These are phyloP conservation scores for Cladosporium cucumerinum DNA, from an alignment of 2,329 filamentous ascomycete species.

Conservation along the genomic window DNA sequence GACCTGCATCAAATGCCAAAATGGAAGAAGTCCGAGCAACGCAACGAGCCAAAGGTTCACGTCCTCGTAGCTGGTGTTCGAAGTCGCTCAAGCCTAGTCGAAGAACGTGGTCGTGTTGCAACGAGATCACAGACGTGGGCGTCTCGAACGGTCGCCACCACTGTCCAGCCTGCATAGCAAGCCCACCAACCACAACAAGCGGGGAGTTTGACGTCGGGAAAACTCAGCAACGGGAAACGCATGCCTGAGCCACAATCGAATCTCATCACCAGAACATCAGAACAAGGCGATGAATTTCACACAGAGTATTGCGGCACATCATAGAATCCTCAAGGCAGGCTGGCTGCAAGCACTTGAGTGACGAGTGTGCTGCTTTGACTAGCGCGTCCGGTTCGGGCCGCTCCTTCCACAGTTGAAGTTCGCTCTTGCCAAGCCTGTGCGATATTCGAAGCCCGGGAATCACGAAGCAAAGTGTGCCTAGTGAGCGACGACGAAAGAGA, in stretches of 20 bases:
- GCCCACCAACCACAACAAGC: background rate
- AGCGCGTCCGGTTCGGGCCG: background rate
- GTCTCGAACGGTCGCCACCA: background rate
- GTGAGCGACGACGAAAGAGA: constrained; percentile 13
- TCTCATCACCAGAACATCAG: background rate
- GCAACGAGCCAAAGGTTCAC: background rate
- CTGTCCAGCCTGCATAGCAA: background rate
- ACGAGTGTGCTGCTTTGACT: background rate
- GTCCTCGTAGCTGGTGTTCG: background rate
- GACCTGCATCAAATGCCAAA: background rate
- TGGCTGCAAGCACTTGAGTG: background rate
- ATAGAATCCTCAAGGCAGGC: background rate
- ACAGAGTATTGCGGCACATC: background rate
- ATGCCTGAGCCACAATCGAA: background rate
- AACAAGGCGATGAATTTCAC: background rate
- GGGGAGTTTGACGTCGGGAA: background rate
- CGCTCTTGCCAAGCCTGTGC: background rate
- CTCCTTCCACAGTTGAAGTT: background rate
- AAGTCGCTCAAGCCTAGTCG: background rate
- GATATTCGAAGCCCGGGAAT: background rate
- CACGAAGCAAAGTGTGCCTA: background rate
- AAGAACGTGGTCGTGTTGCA: background rate
- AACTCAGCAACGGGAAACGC: background rate
- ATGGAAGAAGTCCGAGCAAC: too few relatives aligned
- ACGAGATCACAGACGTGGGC: background rate